These are phyloP conservation scores for Neoarthrinium moseri DNA, from an alignment of 2,329 filamentous ascomycete species.

Conservation along the genomic window DNA sequence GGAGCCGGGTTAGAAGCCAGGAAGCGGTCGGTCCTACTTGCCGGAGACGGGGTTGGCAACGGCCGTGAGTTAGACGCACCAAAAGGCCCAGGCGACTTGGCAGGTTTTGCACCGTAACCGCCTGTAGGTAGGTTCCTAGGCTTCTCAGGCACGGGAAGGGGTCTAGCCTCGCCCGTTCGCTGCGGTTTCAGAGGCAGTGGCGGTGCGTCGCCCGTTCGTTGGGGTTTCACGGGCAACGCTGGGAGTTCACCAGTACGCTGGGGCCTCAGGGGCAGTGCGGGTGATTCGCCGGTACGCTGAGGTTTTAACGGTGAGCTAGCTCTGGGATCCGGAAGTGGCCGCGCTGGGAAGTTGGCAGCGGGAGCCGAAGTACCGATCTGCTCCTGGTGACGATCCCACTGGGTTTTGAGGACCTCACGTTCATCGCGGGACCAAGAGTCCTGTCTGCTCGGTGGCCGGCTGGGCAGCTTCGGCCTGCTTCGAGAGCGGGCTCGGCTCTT, in stretches of 20 bases:
- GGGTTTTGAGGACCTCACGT: slow-evolving; percentile 60
- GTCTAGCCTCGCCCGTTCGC: slow-evolving; percentile 43
- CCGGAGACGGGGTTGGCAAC: slow-evolving; percentile 18
- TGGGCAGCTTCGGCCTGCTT: slow-evolving; percentile 41
- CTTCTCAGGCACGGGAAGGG: slow-evolving; percentile 48
- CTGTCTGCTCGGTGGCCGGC: slow-evolving; percentile 56
- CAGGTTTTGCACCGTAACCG: slow-evolving; percentile 23
- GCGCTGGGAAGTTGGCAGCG: slow-evolving; percentile 26
- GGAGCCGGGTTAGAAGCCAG: slow-evolving; percentile 55
- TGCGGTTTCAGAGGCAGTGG: slow-evolving; percentile 31
- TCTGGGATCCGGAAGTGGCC: slow-evolving; percentile 41
- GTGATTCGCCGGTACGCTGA: slow-evolving; percentile 23
- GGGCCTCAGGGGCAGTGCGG: slow-evolving; percentile 28
- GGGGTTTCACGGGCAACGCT: slow-evolving; percentile 28
- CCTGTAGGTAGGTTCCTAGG: slow-evolving; percentile 19
- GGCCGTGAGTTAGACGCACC: slow-evolving; percentile 19
- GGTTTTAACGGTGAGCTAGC: slow-evolving; percentile 25
- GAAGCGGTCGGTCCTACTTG: slow-evolving; percentile 57
- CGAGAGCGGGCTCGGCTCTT: slow-evolving; percentile 39
- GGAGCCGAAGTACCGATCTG: slow-evolving; percentile 23
- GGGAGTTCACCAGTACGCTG: slow-evolving; percentile 37
- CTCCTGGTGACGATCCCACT: slow-evolving; percentile 44
- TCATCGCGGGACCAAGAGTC: slow-evolving; percentile 66
- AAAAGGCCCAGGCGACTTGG: slow-evolving; percentile 17
- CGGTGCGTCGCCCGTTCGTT: slow-evolving; percentile 22